Base-by-base conservation (phyloP, 345 rosid genomes). In the Sonneratia alba region DNA sequence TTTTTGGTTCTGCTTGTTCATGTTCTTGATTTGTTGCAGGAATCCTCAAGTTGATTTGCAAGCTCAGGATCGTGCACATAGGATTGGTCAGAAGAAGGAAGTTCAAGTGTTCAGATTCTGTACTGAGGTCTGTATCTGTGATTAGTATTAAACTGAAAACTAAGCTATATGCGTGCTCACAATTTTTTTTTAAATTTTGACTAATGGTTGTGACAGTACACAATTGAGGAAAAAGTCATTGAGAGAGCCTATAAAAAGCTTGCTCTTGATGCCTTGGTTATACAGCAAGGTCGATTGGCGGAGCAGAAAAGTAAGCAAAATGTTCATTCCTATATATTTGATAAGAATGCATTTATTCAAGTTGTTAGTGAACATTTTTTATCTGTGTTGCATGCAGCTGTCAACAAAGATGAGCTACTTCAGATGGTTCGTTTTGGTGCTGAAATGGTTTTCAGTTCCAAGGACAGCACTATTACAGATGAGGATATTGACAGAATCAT, bases 391-490 rank as follows among this genome's bases (percentile, higher is more conserved):
- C 37, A 38, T 79, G 73, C 88, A 91, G 98, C 99, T 84, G 97
- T 95, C 64, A 95, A 95, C 78, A 92, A 92, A 83, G 98, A 95
- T 88, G 99, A 95, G 82, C 86, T 92, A 79, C 99, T 95, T 79
- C 98, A 94, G 79, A 94, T 95, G 99, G 99, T 95, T 80, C 86
- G 99, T 77, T 95, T 87, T 83, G 99, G 98, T 74, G 99, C 97
- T 78, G 99, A 95, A 79, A 89, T 95, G 99, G 99, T 95, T 80
- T 95, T 95, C 81, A 95, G 97, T 83, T 94, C 96, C 71, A 94
- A 94, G 86, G 98, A 94, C 74, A 94, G 96, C 83, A 91, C 97
- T 45, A 91, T 94, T 53, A 91, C 97, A 12, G 97, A 94, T 80
- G 98, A 94, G 84, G 98, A 94, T 72, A 88, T 94, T 71, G 97